Base-by-base conservation (phyloP, 202 grass and related monocot species). In the Brachypodium distachyon region DNA sequence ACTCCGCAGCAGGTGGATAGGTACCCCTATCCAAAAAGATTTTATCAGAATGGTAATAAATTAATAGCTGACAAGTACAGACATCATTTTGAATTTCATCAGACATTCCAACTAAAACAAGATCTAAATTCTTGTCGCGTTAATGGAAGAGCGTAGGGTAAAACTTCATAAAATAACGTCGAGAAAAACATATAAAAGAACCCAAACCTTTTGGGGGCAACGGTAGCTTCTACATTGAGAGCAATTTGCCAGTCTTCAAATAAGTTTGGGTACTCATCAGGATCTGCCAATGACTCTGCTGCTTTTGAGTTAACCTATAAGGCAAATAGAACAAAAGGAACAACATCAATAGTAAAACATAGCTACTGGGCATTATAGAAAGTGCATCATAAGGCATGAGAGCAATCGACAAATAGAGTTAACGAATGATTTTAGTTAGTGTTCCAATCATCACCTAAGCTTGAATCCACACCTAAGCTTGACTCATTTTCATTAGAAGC, bases 161-260 rank as follows among this genome's bases (percentile, higher is more conserved):
- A 55, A 83, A 53, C 9, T 70, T 47, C 26, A 61, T 19, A 74
- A 41, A 67, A 67, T 9, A 9, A 83, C 27, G 51, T 57, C 33
- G 41, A 9, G 66, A 37, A 18, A 61, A 76, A 61, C 10, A 55
- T 55, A 55, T 57, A 65, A 81, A 76, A 72, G 12, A 70, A 80
- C 6, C 56, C 61, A 59, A 23, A 93, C 91, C 91, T 93, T 85
- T 82, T 81, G n/a, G 79, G 66, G 3, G 82, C 64, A 64, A 90
- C 60, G 16, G 63, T 77, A 83, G 82, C 80, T 88, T 93, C 91
- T 29, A 93, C 87, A 74, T 82, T 84, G 55, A 93, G 84, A 83
- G 91, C 87, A 88, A 93, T 81, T 38, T 90, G 87, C 91, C 91
- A 90, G 64, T 93, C 82, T 29, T 90, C 82, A 85, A 93, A 93